Evolutionary conservation across 2,329 filamentous ascomycete species (phyloP), one percentile per base, ranked within the genome.

Genomic region (Pseudogymnoascus sp.): DNA sequence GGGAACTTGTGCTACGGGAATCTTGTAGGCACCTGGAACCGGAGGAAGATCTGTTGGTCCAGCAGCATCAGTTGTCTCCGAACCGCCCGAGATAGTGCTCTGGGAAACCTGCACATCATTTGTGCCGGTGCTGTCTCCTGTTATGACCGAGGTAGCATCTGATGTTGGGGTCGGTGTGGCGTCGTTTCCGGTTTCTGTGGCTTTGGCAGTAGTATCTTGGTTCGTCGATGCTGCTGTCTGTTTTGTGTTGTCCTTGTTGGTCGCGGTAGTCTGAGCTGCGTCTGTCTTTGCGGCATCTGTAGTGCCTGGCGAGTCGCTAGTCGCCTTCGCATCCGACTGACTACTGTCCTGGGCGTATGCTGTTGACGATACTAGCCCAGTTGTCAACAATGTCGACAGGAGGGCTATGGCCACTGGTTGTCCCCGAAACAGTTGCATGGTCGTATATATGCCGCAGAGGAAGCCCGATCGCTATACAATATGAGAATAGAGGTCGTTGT

Each of bases 1-100:
- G 6, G 95, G 95, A 2, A 98, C 88, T 26, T 86, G 83, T 3
- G 91, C 81, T 1, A 89, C 78, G 4, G 93, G 90, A 67, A 89
- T 89, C 22, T 84, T 84, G 67, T 80, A 82, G 60, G 79, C 77
- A 67, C 82, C 83, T 6, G 81, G 78, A 53, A 87, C 77, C 38
- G 80, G 83, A 10, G 86, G 84, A 43, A 86, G 73, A 61, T 67
- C 68, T 1, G 69, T 69, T 11, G 43, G 22, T 6, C 4, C 1
- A 68, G 64, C 16, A 19, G 38, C 63, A 19, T 63, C 65, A 33
- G 50, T 35, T 14, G 64, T 62, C 5, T 46, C 61, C 4, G 63
- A 61, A 3, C 63, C 59, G 46, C 26, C 61, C 2, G 65, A 66
- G 12, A 67, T 64, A 12, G 67, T 71, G 16, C 63, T 62, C 16